A percentile compares a stretch with the other conserved stretches of the same genome.
Conservation (phyloP, 345 rosid species). For the Populus davidiana region DNA sequence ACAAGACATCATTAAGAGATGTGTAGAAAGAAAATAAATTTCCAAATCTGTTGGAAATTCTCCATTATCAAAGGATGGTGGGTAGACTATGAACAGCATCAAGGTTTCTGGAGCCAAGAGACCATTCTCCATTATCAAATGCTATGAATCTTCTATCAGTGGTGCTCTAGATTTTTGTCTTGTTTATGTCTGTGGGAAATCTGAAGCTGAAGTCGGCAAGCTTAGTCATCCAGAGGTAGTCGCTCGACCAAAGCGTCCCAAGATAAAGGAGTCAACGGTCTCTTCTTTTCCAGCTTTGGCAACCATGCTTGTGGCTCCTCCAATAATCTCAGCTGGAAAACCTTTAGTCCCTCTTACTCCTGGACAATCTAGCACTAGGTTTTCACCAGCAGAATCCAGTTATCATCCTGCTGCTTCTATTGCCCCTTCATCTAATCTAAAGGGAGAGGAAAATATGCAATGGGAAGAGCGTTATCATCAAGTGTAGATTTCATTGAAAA, state of each 20-base stretch:
- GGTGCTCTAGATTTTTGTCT: slow-evolving; percentile 53
- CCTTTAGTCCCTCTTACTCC: slow-evolving; percentile 40
- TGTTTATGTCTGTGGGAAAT: slow-evolving; percentile 79
- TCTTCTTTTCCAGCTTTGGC: slow-evolving; percentile 39
- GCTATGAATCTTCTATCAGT: slow-evolving; percentile 39
- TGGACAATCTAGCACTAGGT: slow-evolving; percentile 32
- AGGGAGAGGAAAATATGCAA: too few relatives aligned
- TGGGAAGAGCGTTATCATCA: too few relatives aligned
- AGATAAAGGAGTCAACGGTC: slow-evolving; percentile 36
- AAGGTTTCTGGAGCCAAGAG: too few relatives aligned
- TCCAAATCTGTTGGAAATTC: slow-evolving; percentile 36
- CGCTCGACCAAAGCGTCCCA: slow-evolving; percentile 25
- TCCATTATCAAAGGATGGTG: neutral
- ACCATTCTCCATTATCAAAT: too few relatives aligned
- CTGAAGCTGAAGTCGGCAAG: slow-evolving; percentile 56
- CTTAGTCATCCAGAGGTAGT: slow-evolving; percentile 26
- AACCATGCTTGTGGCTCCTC: slow-evolving; percentile 37
- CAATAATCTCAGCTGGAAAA: slow-evolving; percentile 36
- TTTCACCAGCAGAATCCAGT: slow-evolving; percentile 36
- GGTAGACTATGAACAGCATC: too few relatives aligned
- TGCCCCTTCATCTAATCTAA: slow-evolving; percentile 21
- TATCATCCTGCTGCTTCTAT: slow-evolving; percentile 22
- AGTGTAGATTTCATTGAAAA: slow-evolving; percentile 58
- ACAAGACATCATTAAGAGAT: slow-evolving; percentile 58
- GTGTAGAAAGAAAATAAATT: slow-evolving; percentile 56